Base-by-base conservation (phyloP, 345 rosid genomes). In the Pelargonium nanum region DNA sequence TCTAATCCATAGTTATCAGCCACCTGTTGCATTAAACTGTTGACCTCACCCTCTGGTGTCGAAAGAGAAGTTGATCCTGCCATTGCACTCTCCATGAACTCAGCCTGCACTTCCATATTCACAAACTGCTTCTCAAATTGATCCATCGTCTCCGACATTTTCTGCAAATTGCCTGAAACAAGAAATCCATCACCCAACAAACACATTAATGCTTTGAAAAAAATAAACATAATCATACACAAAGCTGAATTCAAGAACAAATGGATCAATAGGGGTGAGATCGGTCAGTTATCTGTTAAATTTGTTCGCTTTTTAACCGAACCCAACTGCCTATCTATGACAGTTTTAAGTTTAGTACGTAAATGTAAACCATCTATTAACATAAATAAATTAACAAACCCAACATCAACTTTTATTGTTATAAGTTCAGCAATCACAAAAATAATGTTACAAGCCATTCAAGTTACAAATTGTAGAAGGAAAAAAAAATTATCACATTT, bases 61-160 rank as follows among this genome's bases (percentile, higher is more conserved):
- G 99, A 89, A 69, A 93, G 77, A 0, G 99, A 89, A 56, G 97
- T 89, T 7, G 99, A 93, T 23, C 97, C 99, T 62, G 97, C 97
- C 99, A 93, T 93, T 20, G 97, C 82, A 17, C 77, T 87, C 90
- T 93, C 97, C 99, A 89, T 89, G 82, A 93, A 93, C 75, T 84
- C 99, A 54, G 96, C 96, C 76, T 93, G 97, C 57, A 89, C 97
- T 76, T 93, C 99, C 99, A 93, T 89, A 80, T 93, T 93, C 74
- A 89, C 97, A 74, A 93, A 93, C 69, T 89, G 97, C 81, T 89
- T 93, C 88, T 93, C 99, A 56, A 93, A 93, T 57, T 78, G 80
- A 72, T 93, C 99, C 99, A 93, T 93, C 0, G 99, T 93, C 86
- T 93, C 96, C 1, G 97, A 93, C 99, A 93, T 93, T 79, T 89